phyloP scores from a whole-genome alignment of 2,329 filamentous ascomycete species.

The Ceratocystis albifundus region DNA sequence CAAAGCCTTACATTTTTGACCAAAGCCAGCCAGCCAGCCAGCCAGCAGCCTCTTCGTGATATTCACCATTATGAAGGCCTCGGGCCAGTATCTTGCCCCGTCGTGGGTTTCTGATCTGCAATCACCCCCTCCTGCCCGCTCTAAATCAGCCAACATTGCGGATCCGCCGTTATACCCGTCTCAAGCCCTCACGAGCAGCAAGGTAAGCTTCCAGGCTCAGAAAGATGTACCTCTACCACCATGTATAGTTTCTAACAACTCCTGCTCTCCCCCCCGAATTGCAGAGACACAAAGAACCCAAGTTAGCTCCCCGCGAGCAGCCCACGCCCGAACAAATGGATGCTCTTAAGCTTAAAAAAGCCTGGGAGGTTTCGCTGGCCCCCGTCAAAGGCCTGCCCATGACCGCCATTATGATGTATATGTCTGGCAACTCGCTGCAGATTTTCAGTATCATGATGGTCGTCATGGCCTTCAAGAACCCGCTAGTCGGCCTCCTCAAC shows the following conservation, averaged over 20 bases:
- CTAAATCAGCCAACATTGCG: constrained; percentile 56
- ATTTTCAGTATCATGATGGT: constrained; percentile 99
- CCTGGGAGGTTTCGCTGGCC: constrained; percentile 90
- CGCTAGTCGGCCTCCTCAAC: constrained; percentile 68
- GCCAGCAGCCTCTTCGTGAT: no score
- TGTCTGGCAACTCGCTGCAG: constrained; percentile 95
- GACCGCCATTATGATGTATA: constrained; percentile 99
- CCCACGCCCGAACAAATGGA: constrained; percentile 80
- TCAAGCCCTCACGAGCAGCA: constrained; percentile 36
- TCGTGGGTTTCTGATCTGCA: constrained; percentile 76
- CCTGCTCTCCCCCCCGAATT: neutral
- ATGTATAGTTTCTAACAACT: neutral
- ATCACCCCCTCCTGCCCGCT: constrained; percentile 52
- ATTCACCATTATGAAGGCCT: neutral
- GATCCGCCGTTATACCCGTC: constrained; percentile 79
- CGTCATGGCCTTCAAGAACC: constrained; percentile 96
- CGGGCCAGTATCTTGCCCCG: constrained; percentile 36
- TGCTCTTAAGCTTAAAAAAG: constrained; percentile 93
- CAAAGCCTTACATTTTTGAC: neutral
- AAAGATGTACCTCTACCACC: neutral
- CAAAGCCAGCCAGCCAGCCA: neutral
- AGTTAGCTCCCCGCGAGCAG: constrained; percentile 44
- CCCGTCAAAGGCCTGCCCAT: constrained; percentile 92
- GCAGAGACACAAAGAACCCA: constrained; percentile 43
- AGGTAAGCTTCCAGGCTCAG: constrained; percentile 35